Evolutionary conservation across 2,329 filamentous ascomycete genomes (phyloP).

Genomic region (Kalmusia sp.): DNA sequence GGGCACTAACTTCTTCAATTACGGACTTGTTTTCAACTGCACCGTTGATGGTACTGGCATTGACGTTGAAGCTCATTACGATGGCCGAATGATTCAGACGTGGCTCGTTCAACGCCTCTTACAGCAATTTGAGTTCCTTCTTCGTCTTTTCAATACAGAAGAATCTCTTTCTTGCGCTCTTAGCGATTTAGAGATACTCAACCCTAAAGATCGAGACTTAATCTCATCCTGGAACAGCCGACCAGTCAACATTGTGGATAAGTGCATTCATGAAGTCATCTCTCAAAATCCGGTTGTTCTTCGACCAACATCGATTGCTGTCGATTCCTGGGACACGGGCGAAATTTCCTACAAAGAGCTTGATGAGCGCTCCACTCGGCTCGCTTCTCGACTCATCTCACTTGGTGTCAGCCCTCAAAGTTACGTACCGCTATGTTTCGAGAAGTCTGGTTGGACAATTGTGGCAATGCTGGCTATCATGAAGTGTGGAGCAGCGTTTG

Average conservation of each 20-base stretch:
- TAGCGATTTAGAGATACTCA: constrained; percentile 29
- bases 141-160: constrained; percentile 29
- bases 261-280: constrained; percentile 39
- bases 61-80: constrained; percentile 38
- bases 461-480: constrained; percentile 46
- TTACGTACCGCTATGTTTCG: constrained; percentile 45
- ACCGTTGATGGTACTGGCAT: constrained; percentile 29
- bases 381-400: constrained; percentile 32
- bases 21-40: constrained; percentile 42
- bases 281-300: constrained; percentile 28
- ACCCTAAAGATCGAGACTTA: constrained; percentile 21
- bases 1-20: constrained; percentile 46
- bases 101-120: constrained; percentile 38
- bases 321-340: constrained; percentile 40
- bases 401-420: constrained; percentile 31
- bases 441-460: constrained; percentile 44
- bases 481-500: constrained; percentile 46
- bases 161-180: constrained; percentile 19
- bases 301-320: constrained; percentile 27
- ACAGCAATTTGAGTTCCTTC: constrained; percentile 37
- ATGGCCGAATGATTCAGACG: constrained; percentile 32
- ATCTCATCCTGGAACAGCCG: constrained; percentile 35
- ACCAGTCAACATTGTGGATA: constrained; percentile 29
- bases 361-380: constrained; percentile 30
- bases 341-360: constrained; percentile 36